phyloP scores from a whole-genome alignment of 805 yeast species.

The Saturnispora silvae region DNA sequence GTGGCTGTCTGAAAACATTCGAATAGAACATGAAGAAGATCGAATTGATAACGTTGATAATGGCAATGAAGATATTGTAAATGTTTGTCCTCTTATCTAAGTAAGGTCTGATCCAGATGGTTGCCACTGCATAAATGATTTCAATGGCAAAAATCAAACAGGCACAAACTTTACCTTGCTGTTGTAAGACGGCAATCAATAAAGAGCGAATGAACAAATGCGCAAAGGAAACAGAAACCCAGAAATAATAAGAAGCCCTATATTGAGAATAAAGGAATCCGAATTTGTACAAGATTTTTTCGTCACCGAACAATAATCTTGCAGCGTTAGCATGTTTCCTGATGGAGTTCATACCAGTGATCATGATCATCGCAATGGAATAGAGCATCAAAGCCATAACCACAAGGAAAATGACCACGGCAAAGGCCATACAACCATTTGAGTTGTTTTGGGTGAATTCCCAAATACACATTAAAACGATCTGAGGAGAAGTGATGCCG shows the following conservation, averaged over 20 bases:
- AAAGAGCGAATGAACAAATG: conserved; percentile 68
- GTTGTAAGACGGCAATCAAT: conserved; percentile 79
- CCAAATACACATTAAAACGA: conserved; percentile 77
- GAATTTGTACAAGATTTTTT: conserved; percentile 67
- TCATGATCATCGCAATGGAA: conserved; percentile 65
- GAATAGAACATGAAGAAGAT: conserved; percentile 85
- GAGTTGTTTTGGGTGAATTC: conserved; percentile 79
- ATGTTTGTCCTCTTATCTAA: conserved; percentile 91
- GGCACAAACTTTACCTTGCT: conserved; percentile 72
- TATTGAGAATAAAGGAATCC: conserved; percentile 91
- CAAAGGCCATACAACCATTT: conserved; percentile 71
- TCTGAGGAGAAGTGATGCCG: conserved; percentile 79
- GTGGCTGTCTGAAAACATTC: conserved; percentile 71
- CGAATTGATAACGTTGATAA: conserved; percentile 72
- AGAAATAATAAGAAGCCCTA: conserved; percentile 80
- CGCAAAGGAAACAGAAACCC: conserved; percentile 52
- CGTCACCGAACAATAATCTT: conserved; percentile 77
- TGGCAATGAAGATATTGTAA: conserved; percentile 80
- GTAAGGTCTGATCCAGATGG: conserved; percentile 74
- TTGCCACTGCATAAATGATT: conserved; percentile 49
- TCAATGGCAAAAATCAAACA: conserved; percentile 69
- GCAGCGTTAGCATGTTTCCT: conserved; percentile 83
- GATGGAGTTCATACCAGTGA: conserved; percentile 64
- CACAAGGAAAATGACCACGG: conserved; percentile 55
- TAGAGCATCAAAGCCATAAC: conserved; percentile 50